Conservation (phyloP, 208 protist species). For the Acanthamoeba triangularis region DNA sequence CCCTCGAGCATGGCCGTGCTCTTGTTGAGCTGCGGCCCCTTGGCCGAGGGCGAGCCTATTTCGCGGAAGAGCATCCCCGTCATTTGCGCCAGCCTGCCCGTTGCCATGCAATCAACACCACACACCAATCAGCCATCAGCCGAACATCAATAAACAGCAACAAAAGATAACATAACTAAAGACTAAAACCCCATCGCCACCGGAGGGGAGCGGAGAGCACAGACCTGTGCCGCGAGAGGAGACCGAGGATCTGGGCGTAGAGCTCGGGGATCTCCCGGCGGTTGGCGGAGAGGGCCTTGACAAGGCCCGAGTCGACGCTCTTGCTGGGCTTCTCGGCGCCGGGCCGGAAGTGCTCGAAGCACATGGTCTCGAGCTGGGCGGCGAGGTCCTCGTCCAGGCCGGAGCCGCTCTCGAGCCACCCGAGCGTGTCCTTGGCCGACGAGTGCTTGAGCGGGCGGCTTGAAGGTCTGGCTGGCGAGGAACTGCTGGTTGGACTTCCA, state of each 20-base stretch:
- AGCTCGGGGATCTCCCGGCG: conserved; percentile 57
- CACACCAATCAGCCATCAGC: too few species aligned
- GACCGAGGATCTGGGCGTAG: conserved; percentile 51
- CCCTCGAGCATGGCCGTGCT: conserved; percentile 44
- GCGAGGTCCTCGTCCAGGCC: conserved; percentile 31
- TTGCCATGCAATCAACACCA: neutral
- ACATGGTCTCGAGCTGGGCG: conserved; percentile 59
- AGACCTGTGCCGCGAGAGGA: conserved; percentile 41
- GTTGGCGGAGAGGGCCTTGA: conserved; percentile 48
- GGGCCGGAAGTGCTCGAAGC: conserved; percentile 64
- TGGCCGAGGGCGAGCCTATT: conserved; percentile 24
- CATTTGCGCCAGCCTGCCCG: conserved; percentile 48
- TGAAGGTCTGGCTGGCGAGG: conserved; percentile 41
- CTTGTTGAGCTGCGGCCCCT: conserved; percentile 12
- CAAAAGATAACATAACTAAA: neutral
- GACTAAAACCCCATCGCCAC: neutral
- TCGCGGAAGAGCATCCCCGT: conserved; percentile 47
- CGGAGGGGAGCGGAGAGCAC: neutral
- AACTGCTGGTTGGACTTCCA: conserved; percentile 63
- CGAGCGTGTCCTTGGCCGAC: conserved; percentile 7
- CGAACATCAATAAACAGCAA: neutral
- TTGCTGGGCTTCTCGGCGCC: conserved; percentile 56
- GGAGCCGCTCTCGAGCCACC: conserved; percentile 7
- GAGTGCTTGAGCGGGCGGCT: conserved; percentile 23
- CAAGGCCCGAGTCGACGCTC: conserved; percentile 1